phyloP scores from a whole-genome alignment of 2,329 filamentous ascomycete genomes.

The Blastomyces emzantsi region DNA sequence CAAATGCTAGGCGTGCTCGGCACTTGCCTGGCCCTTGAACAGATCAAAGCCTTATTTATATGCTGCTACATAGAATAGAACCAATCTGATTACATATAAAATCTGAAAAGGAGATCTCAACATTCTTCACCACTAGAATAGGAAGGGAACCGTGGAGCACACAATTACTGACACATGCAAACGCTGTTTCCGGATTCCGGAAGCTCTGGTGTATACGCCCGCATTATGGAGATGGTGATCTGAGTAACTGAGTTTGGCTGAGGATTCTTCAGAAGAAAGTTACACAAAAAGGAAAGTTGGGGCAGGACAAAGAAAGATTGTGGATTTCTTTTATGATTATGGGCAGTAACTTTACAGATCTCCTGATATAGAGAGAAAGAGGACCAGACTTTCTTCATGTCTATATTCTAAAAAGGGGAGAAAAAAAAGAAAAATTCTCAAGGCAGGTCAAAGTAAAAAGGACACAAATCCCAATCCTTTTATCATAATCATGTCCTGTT shows the following conservation, averaged over 20 bases:
- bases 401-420: background rate
- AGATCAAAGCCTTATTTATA: too few species aligned
- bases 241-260: too few species aligned
- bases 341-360: too few species aligned
- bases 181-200: background rate
- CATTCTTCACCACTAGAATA: background rate
- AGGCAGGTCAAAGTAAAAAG: background rate
- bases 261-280: too few species aligned
- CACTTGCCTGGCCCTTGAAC: too few species aligned
- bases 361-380: background rate
- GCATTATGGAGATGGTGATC: too few species aligned
- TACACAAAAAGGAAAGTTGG: background rate
- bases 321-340: too few species aligned
- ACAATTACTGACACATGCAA: background rate
- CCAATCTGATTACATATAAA: background rate
- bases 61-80: too few species aligned
- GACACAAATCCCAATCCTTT: background rate
- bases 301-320: too few species aligned
- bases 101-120: background rate
- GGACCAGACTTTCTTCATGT: too few species aligned
- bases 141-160: background rate
- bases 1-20: too few species aligned
- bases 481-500: conserved; percentile 2
- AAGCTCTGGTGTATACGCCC: too few species aligned
- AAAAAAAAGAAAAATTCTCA: background rate